Evolutionary conservation across 805 yeast species (phyloP), one percentile per base, ranked within the genome.

Genomic region (Myxozyma vanderwaltii): DNA sequence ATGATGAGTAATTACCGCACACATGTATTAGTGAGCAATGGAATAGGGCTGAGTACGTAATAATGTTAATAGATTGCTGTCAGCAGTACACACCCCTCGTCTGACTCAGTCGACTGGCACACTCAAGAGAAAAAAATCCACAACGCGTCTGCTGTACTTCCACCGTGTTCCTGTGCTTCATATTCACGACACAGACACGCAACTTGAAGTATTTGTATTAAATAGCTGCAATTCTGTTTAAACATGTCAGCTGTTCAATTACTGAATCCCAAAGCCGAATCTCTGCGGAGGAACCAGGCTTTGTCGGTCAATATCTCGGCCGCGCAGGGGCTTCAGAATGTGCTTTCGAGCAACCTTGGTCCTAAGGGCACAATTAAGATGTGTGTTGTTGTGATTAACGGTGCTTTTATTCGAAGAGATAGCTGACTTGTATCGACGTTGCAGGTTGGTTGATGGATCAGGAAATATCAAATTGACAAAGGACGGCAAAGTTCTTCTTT

Each of bases 311-410:
- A 94, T 75, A 89, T 90, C 52, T 83, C 91, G 17, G 97, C 99
- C 2, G 99, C 99, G 4, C 96, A 90, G 72, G 99, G 99, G 45
- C 80, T 94, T 58, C 99, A 94, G 76, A 88, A 86, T 69, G 98
- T 94, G 43, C 78, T 94, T 61, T 86, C 92, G 61, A 85, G 96
- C 61, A 94, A 94, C 72, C 78, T 94, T 69, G 99, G 99, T 39
- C 99, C 99, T 49, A 90, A 90, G 72, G 99, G 99, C 56, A 94
- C 99, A 15, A 79, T 94, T 69, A 94, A 94, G 77, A 89, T 94
- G 88, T 78, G 51, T 48, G n/a, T 57, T 5, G 23, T n/a, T 15
- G 5, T 50, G 45, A 24, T 12, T 23, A 12, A 29, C 38, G 21
- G n/a, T 6, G 36, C 29, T 17, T 1, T 27, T 46, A 40, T 19